These are phyloP conservation scores for Pleurotus ostreatus DNA, from an alignment of 768 basidiomycete species.

Conservation along the genomic window DNA sequence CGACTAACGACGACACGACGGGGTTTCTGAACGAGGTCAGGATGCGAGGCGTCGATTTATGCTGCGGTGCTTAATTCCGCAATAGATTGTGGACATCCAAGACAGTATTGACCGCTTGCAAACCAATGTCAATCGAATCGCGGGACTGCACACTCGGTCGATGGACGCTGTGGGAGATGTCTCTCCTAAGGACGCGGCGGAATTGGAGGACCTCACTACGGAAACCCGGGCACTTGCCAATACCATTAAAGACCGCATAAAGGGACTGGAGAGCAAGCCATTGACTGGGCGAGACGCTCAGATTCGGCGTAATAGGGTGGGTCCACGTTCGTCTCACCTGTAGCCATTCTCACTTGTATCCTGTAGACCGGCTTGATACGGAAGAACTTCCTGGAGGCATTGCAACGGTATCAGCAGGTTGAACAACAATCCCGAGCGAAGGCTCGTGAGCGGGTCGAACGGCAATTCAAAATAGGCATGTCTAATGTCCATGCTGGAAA, in stretches of 20 bases:
- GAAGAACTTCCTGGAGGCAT: constrained; percentile 67
- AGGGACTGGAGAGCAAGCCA: constrained; percentile 40
- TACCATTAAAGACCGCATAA: constrained; percentile 55
- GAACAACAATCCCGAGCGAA: constrained; percentile 68
- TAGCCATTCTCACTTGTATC: background rate
- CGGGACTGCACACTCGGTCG: constrained; percentile 33
- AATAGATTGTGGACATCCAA: constrained; percentile 39
- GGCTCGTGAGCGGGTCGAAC: constrained; percentile 63
- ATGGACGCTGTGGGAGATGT: constrained; percentile 31
- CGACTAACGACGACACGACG: background rate
- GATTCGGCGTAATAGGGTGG: constrained; percentile 36
- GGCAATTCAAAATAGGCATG: constrained; percentile 74
- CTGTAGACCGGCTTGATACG: constrained; percentile 56
- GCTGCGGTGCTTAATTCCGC: background rate
- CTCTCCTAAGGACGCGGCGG: constrained; percentile 20
- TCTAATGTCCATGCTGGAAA: constrained; percentile 3
- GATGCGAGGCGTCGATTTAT: background rate
- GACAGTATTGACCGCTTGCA: constrained; percentile 34
- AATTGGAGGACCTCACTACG: constrained; percentile 54
- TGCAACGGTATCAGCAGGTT: constrained; percentile 74
- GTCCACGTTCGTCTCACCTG: constrained; percentile 3
- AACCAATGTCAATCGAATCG: constrained; percentile 32
- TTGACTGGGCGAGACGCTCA: constrained; percentile 25
- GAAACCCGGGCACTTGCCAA: constrained; percentile 60
- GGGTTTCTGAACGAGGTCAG: constrained; percentile 10